Conservation (phyloP, 169 alveolate species). For the Plasmodium berghei region DNA sequence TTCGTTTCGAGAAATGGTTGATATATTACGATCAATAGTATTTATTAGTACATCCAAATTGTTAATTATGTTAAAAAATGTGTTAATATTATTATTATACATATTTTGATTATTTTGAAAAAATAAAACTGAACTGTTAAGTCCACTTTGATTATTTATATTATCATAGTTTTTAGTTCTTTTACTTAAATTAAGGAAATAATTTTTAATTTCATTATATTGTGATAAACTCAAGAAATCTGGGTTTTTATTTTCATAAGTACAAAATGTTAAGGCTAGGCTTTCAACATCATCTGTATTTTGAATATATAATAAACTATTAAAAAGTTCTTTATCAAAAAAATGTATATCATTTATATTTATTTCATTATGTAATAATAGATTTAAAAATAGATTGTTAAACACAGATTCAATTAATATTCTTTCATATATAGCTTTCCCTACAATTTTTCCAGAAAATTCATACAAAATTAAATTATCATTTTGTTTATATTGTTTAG, state of each 20-base stretch:
- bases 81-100: constrained; percentile 17
- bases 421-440: constrained; percentile 95
- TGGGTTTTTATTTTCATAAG: constrained; percentile 48
- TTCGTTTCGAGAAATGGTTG: constrained; percentile 20
- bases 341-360: constrained; percentile 88
- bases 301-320: constrained; percentile 78
- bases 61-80: constrained; percentile 34
- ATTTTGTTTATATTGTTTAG: constrained; percentile 79
- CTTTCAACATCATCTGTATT: constrained; percentile 79
- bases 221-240: constrained; percentile 13
- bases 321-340: constrained; percentile 74
- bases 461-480: constrained; percentile 81
- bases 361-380: constrained; percentile 88
- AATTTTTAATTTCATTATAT: constrained; percentile 36
- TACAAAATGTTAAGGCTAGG: constrained; percentile 83
- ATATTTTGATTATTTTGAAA: neutral
- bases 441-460: constrained; percentile 90
- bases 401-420: constrained; percentile 92
- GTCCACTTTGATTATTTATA: neutral
- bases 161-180: neutral
- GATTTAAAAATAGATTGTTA: constrained; percentile 89
- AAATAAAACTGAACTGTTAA: neutral
- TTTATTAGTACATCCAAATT: constrained; percentile 20
- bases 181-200: neutral
- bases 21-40: constrained; percentile 8